Evolutionary conservation across 225 moss, liverwort and hornwort genomes (phyloP).

Genomic region (Lunularia cruciata): DNA sequence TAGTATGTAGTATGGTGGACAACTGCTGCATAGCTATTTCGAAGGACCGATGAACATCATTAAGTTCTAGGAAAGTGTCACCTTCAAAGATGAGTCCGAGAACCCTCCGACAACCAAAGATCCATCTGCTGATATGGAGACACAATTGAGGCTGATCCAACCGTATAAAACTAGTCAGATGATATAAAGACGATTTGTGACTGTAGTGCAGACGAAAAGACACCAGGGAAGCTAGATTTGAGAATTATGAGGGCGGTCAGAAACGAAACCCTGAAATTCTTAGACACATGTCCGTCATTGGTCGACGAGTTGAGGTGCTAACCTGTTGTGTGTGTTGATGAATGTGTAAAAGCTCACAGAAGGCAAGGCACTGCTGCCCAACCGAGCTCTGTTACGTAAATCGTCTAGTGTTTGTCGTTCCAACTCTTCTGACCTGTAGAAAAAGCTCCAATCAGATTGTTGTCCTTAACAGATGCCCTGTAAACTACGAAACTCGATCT

Average conservation of each 20-base stretch:
- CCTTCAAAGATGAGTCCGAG: conserved; percentile 99
- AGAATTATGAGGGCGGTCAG: no score
- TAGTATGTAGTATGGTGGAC: no score
- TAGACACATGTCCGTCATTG: no score
- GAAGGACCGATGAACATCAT: not conserved
- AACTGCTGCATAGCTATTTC: not conserved
- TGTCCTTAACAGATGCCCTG: not conserved
- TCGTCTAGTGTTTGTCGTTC: conserved; percentile 87
- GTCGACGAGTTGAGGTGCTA: not conserved
- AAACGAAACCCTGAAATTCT: no score
- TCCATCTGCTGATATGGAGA: conserved; percentile 87
- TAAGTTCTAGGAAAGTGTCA: not conserved
- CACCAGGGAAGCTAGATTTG: no score
- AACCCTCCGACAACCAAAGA: conserved; percentile 88
- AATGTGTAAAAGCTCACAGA: conserved; percentile 98
- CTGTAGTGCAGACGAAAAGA: no score
- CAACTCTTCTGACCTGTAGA: conserved; percentile 63
- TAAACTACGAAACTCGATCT: not conserved
- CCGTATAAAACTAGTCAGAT: not conserved
- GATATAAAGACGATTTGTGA: no score
- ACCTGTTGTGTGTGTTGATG: conserved; percentile 94
- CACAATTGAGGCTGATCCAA: conserved; percentile 69
- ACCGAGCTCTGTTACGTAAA: conserved; percentile 81
- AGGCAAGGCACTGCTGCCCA: conserved; percentile 94
- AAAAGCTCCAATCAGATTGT: not conserved